phyloP scores from a whole-genome alignment of 495 filamentous ascomycete genomes.

The Annulohypoxylon maeteangense region DNA sequence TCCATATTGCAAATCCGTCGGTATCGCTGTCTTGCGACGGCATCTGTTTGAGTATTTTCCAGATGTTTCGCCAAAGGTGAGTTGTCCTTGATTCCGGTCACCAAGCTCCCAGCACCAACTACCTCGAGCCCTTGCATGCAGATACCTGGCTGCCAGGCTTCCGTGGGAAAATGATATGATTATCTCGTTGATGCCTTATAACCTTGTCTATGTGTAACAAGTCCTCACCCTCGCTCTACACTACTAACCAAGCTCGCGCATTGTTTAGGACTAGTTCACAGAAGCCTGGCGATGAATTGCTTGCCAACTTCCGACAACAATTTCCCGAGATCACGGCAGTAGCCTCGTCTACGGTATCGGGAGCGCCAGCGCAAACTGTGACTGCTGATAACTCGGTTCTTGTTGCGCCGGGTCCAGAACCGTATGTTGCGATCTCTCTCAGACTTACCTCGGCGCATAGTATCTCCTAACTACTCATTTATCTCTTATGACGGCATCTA shows the following conservation, averaged over 20 bases:
- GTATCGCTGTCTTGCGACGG: constrained; percentile 43
- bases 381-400: constrained; percentile 54
- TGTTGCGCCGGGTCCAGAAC: constrained; percentile 57
- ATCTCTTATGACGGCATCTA: constrained; percentile 19
- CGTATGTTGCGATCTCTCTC: constrained; percentile 53
- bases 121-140: constrained; percentile 28
- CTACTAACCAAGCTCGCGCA: constrained; percentile 43
- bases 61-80: constrained; percentile 56
- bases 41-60: constrained; percentile 39
- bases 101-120: background rate
- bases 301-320: constrained; percentile 81
- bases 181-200: constrained; percentile 33
- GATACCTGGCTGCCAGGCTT: constrained; percentile 4
- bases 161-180: constrained; percentile 14
- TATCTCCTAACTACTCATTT: constrained; percentile 6
- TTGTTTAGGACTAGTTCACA: constrained; percentile 77
- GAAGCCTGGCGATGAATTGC: constrained; percentile 86
- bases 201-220: constrained; percentile 27
- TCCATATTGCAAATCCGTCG: constrained; percentile 36
- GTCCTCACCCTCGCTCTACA: background rate
- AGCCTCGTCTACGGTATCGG: constrained; percentile 47
- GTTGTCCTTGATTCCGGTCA: constrained; percentile 22
- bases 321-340: constrained; percentile 72
- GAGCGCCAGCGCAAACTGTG: constrained; percentile 48
- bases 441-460: constrained; percentile 11